Evolutionary conservation across 805 yeast genomes (phyloP).

Genomic region (Cyberlindnera americana): DNA sequence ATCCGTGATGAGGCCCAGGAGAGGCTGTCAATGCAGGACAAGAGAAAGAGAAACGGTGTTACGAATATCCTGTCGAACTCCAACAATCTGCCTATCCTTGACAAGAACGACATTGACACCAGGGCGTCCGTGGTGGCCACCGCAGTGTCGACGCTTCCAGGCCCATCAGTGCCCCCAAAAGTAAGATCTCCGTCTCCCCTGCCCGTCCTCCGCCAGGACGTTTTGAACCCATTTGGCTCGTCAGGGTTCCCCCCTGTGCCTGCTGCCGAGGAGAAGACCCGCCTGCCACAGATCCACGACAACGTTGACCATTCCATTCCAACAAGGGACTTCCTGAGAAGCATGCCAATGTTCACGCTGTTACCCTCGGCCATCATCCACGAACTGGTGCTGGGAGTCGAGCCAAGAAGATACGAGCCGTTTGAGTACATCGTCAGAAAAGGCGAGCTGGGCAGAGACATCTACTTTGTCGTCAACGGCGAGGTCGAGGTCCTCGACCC

Average conservation of each 20-base stretch:
- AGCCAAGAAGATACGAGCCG: slow-evolving; percentile 48
- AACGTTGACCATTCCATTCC: slow-evolving; percentile 52
- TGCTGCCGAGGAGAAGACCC: neutral
- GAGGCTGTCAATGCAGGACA: slow-evolving; percentile 66
- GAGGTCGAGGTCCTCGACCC: slow-evolving; percentile 63
- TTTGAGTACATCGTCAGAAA: slow-evolving; percentile 59
- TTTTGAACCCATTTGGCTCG: slow-evolving; percentile 1
- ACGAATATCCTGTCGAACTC: slow-evolving; percentile 26
- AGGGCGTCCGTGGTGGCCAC: slow-evolving; percentile 29
- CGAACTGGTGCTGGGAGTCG: slow-evolving; percentile 60
- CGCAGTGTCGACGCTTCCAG: slow-evolving; percentile 35
- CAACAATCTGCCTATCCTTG: neutral
- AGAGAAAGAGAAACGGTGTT: slow-evolving; percentile 46
- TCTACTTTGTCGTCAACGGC: slow-evolving; percentile 64
- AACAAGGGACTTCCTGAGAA: slow-evolving; percentile 54
- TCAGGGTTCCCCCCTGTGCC: neutral
- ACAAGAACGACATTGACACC: slow-evolving; percentile 7
- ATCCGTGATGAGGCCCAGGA: slow-evolving; percentile 80
- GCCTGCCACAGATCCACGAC: slow-evolving; percentile 29
- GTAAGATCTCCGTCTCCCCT: slow-evolving; percentile 13
- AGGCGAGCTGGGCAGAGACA: slow-evolving; percentile 58
- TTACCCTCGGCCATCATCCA: slow-evolving; percentile 60
- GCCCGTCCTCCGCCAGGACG: slow-evolving; percentile 2
- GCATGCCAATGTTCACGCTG: slow-evolving; percentile 54
- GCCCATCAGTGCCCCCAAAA: slow-evolving; percentile 38